phyloP scores from a whole-genome alignment of 106 monocot genomes.

The Apostasia shenzhenica region DNA sequence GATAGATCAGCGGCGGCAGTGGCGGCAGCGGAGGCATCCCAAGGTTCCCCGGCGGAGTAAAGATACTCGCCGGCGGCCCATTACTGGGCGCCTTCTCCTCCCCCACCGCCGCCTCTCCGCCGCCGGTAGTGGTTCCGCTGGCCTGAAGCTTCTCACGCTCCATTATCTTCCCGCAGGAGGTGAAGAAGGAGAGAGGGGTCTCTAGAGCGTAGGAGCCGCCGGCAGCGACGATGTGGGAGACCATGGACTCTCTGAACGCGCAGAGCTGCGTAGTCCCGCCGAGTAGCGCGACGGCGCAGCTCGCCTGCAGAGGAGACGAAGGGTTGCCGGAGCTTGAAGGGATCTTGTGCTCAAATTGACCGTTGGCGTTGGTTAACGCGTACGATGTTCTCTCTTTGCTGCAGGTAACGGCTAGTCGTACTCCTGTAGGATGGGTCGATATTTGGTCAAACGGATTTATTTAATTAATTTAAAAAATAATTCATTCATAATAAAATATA shows the following conservation, averaged over 20 bases:
- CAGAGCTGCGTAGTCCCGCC: constrained; percentile 11
- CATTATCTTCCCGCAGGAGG: constrained; percentile 1
- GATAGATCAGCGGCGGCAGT: constrained; percentile 9
- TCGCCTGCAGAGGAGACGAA: background rate
- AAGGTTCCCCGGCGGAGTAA: background rate
- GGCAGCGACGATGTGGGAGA: constrained; percentile 1
- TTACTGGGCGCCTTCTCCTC: background rate
- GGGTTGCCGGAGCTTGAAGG: background rate
- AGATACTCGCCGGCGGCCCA: background rate
- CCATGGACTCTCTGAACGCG: constrained; percentile 7
- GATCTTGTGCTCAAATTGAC: constrained; percentile 1
- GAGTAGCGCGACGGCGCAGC: constrained; percentile 2
- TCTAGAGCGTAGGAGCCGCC: background rate
- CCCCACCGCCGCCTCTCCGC: background rate
- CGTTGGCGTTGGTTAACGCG: constrained; percentile 3
- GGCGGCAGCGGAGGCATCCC: background rate
- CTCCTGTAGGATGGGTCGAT: background rate
- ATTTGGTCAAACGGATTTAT: too few relatives aligned
- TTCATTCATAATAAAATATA: too few relatives aligned
- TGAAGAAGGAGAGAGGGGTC: constrained; percentile 9
- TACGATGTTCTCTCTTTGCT: background rate
- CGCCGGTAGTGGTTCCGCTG: background rate
- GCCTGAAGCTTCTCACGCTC: background rate
- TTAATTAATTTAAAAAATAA: too few relatives aligned
- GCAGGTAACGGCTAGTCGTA: constrained; percentile 9